phyloP scores from a whole-genome alignment of 202 grass and related monocot genomes.

The Brachypodium distachyon region DNA sequence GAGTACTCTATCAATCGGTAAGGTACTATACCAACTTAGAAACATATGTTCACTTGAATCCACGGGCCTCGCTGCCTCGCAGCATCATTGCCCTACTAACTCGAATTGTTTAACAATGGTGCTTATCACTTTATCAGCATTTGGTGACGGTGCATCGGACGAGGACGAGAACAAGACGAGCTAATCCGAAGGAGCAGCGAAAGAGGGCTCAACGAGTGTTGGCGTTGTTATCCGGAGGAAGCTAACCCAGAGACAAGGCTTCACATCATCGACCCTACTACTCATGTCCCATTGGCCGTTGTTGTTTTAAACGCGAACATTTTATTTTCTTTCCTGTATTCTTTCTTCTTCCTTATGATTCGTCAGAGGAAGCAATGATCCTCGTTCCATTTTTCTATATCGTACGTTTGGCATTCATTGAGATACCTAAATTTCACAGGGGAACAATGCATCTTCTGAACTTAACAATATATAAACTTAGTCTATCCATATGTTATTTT shows the following conservation, averaged over 20 bases:
- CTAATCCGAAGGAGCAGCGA: conserved; percentile 40
- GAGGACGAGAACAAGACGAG: not conserved
- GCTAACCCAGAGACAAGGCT: not conserved
- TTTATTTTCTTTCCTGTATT: not conserved
- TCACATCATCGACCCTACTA: not conserved
- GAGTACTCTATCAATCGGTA: not conserved
- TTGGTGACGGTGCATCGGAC: conserved; percentile 11
- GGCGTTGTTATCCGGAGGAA: conserved; percentile 15
- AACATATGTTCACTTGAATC: not conserved
- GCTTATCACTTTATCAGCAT: not conserved
- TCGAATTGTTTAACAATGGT: conserved; percentile 15
- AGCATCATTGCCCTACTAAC: conserved; percentile 24
- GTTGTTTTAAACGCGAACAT: not conserved
- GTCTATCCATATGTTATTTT: not conserved
- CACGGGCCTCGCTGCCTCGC: not conserved
- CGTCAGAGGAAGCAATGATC: not conserved
- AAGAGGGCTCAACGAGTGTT: not conserved
- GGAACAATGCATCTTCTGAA: not conserved
- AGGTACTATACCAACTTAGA: not conserved
- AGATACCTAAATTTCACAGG: not conserved
- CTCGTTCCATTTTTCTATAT: not conserved
- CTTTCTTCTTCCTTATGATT: not conserved
- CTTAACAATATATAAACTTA: not conserved
- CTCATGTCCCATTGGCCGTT: not conserved
- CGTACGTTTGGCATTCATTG: not conserved